Base-by-base conservation (phyloP, 441 rosid species). In the Iberis amara region DNA sequence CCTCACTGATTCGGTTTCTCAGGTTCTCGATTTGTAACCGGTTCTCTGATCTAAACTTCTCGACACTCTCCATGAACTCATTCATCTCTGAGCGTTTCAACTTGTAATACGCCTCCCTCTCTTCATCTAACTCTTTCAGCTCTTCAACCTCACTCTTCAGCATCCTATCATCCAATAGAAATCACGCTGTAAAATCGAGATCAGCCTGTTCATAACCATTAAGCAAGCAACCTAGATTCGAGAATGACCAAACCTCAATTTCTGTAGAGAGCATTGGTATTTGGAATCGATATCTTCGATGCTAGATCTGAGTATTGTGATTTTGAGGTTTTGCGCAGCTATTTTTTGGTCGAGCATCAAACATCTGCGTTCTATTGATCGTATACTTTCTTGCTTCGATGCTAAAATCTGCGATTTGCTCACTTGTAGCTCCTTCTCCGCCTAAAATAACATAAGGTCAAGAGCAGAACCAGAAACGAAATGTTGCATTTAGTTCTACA, bases 391-490 rank as follows among this genome's bases (percentile, higher is more conserved):
- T 9, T 71, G 64, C 71, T 80, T 84, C 9, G 76, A 57, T 3
- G 68, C 71, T 51, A 88, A 52, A 18, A 72, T 24, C 70, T 59
- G 68, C 23, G 75, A 78, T 51, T 74, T 78, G 60, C 45, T 65
- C 7, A 52, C 73, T 67, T 81, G 87, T 57, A 72, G 18, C 40
- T 81, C 87, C 61, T 74, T 85, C 86, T 85, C 94, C 11, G 69
- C 82, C 87, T 84, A 73, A 1, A 18, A 18, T 18, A 18, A 18
- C 21, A 18, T 18, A 18, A 18, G 21, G 3, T 18, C n/a, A n/a
- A n/a, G n/a, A n/a, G n/a, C n/a, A n/a, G n/a, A n/a, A n/a, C 60
- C 60, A 39, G 44, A 37, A 57, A 10, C 10, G 7, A 36, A 36
- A 38, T 28, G 38, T 47, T 18, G 21, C 21, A 18, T 47, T 30